Evolutionary conservation across 164 flowering plant genomes (phyloP).

Genomic region (Berberis thunbergii): DNA sequence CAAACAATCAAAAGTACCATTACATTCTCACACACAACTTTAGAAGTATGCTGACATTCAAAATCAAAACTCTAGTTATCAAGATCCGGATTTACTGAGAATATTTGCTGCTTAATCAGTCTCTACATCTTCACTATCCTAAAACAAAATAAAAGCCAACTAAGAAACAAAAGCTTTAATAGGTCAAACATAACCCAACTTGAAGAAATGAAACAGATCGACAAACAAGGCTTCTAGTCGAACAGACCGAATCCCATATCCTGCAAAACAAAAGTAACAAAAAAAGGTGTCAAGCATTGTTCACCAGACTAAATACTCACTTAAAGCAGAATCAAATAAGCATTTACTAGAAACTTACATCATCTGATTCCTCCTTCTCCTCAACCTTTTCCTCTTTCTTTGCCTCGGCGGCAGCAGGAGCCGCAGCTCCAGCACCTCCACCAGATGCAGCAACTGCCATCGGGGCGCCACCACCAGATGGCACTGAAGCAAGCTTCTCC

Average conservation of each 20-base stretch:
- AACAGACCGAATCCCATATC: conserved; percentile 48
- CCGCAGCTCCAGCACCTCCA: conserved; percentile 39
- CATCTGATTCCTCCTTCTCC: conserved; percentile 71
- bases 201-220: too few relatives aligned
- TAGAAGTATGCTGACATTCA: too few relatives aligned
- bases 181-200: too few relatives aligned
- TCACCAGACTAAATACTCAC: background rate
- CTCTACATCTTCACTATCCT: too few relatives aligned
- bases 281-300: background rate
- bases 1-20: too few relatives aligned
- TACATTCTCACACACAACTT: too few relatives aligned
- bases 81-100: too few relatives aligned
- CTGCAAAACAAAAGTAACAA: conserved; percentile 16
- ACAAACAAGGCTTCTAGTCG: conserved; percentile 13
- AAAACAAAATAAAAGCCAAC: too few relatives aligned
- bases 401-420: conserved; percentile 40
- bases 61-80: too few relatives aligned
- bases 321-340: background rate
- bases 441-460: conserved; percentile 28
- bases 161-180: too few relatives aligned
- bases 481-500: conserved; percentile 83
- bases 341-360: conserved; percentile 19
- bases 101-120: too few relatives aligned
- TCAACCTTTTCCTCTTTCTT: conserved; percentile 62
- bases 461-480: conserved; percentile 54